Evolutionary conservation across 495 filamentous ascomycete genomes (phyloP), one percentile per base, ranked within the genome.

Genomic region (Podospora comata): DNA sequence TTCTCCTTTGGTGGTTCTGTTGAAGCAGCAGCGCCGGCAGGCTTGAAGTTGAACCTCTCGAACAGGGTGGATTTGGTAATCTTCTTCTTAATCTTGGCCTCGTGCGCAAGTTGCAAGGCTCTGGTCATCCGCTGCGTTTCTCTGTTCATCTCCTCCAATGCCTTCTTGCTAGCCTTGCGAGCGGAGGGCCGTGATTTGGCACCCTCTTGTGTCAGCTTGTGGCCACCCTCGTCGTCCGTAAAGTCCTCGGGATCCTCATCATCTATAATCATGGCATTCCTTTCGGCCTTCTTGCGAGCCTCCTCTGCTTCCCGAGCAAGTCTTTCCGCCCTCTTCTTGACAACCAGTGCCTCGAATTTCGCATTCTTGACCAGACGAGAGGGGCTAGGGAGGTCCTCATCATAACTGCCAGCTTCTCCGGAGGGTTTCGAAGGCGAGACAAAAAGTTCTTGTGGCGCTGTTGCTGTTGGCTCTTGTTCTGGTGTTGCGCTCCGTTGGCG

Each of bases 111-210:
- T 74, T 97, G 95, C 85, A 95, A 89, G 70, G 91, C 95, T 67
- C 95, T 86, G 70, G 85, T 89, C 83, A 99, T 85, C 26, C 96
- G 89, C 78, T 97, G 94, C 1, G 94, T 97, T 78, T 98, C 95
- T 57, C 91, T 84, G 66, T 87, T 87, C 89, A 98, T 97, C 74
- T 98, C 94, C 78, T 97, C 91, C n/a, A 97, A 66, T 0, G 96
- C 95, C 81, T 94, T 97, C 81, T 96, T 98, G 80, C 94, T 92
- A 4, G 95, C 95, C 72, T 93, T 97, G 1, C 95, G 87, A 48
- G 39, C 2, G 4, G 90, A 81, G 5, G 92, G 90, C 6, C 88
- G 87, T 16, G 87, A 63, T 5, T 62, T 32, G 0, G 57, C 77
- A 7, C 57, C 72, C 44, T 89, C 81, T 67, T 92, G 89, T 1